phyloP scores from a whole-genome alignment of 2,329 filamentous ascomycete species.

The Penicillium sclerotiorum region DNA sequence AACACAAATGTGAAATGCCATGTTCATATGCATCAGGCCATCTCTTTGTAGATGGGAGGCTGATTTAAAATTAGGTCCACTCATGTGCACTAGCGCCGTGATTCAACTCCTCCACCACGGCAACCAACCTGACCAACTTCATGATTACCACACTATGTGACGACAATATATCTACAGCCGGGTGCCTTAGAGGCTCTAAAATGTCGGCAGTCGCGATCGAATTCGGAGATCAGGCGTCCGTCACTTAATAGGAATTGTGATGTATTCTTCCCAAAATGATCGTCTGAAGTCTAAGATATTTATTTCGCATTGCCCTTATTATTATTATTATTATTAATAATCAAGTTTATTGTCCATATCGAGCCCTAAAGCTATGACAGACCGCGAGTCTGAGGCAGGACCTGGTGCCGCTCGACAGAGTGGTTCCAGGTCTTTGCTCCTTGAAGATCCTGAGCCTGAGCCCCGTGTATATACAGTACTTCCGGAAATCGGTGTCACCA shows the following conservation, averaged over 20 bases:
- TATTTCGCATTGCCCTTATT: background rate
- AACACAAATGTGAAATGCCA: background rate
- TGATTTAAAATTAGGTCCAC: background rate
- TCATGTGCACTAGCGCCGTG: background rate
- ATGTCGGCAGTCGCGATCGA: background rate
- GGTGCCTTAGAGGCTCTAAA: background rate
- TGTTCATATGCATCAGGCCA: background rate
- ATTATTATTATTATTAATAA: background rate
- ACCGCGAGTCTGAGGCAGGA: too few relatives aligned
- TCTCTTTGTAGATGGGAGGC: background rate
- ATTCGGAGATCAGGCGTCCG: background rate
- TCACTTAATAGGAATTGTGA: background rate
- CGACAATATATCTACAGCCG: background rate
- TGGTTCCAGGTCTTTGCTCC: too few relatives aligned
- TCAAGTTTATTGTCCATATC: too few relatives aligned
- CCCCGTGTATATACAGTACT: too few relatives aligned
- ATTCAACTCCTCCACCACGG: too few relatives aligned
- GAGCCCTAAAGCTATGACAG: too few relatives aligned
- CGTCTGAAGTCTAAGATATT: background rate
- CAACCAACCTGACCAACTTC: background rate
- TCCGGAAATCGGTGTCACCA: too few relatives aligned
- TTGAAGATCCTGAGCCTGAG: too few relatives aligned
- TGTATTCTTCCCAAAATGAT: background rate
- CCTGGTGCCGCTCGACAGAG: too few relatives aligned
- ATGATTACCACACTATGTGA: background rate